phyloP scores from a whole-genome alignment of 2,329 filamentous ascomycete species.

The Ascochyta fabae region DNA sequence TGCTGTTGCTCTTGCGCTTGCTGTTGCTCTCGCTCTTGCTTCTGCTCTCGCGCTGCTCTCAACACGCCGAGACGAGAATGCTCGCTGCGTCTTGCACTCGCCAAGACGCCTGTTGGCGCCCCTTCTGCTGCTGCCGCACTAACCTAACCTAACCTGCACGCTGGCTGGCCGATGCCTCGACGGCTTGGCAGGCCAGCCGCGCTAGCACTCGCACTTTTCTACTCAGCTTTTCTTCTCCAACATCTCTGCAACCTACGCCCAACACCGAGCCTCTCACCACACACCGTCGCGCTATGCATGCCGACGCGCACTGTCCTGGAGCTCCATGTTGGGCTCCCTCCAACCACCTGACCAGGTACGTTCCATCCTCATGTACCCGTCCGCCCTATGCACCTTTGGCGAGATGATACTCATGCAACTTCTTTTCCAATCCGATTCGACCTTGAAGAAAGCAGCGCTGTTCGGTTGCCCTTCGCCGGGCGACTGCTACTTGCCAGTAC shows the following conservation, averaged over 20 bases:
- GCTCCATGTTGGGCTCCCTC: conserved; percentile 5
- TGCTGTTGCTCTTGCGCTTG: too few species aligned
- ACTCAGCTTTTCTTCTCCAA: conserved; percentile 16
- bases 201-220: conserved; percentile 33
- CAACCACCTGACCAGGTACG: conserved; percentile 23
- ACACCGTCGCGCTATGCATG: conserved; percentile 6
- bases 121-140: neutral
- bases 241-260: conserved; percentile 15
- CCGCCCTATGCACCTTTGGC: conserved; percentile 43
- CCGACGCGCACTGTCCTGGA: neutral
- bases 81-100: neutral
- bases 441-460: conserved; percentile 79
- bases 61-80: neutral
- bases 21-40: too few species aligned
- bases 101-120: neutral
- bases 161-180: conserved; percentile 2
- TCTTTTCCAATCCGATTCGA: conserved; percentile 90
- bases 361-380: conserved; percentile 4
- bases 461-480: conserved; percentile 66
- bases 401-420: conserved; percentile 81
- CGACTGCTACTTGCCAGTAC: conserved; percentile 93
- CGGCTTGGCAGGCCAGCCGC: conserved; percentile 11
- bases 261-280: conserved; percentile 12
- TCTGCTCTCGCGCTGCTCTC: too few species aligned
- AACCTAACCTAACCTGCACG: neutral